Conservation (phyloP, 1,284 basidiomycete genomes). For the Trametes versicolor region DNA sequence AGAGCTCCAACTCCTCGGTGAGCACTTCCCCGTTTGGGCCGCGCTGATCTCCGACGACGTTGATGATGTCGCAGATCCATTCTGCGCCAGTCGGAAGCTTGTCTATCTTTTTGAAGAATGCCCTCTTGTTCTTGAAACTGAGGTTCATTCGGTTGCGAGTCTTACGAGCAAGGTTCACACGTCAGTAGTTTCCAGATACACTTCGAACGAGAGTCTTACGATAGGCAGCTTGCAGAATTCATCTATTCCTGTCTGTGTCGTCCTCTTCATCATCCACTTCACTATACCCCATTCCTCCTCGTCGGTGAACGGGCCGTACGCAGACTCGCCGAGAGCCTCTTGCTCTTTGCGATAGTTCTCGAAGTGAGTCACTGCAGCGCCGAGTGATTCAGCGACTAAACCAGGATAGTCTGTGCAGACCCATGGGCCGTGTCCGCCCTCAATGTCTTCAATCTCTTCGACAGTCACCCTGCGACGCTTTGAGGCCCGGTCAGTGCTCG, state of each 20-base stretch:
- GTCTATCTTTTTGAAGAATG: conserved; percentile 17
- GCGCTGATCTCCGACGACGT: neutral
- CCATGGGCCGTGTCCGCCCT: neutral
- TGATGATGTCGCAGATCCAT: conserved; percentile 17
- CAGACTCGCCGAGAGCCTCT: neutral
- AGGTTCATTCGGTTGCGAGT: conserved; percentile 9
- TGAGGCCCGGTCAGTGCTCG: neutral
- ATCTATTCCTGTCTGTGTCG: neutral
- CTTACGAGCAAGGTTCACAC: no score
- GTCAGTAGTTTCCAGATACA: no score
- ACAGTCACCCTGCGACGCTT: neutral
- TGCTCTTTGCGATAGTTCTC: neutral
- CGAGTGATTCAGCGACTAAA: neutral
- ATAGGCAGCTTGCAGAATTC: neutral
- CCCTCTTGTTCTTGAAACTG: conserved; percentile 15
- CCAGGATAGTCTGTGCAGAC: neutral
- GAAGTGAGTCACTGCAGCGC: neutral
- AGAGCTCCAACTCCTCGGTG: conserved; percentile 20
- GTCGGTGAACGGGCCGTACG: no score
- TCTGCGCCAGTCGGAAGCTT: neutral
- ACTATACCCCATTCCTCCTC: no score
- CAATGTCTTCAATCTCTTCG: neutral
- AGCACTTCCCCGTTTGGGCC: conserved; percentile 7
- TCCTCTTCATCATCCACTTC: no score
- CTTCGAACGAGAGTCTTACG: no score